Conservation (phyloP, 345 rosid species). For the Triadica sebifera region DNA sequence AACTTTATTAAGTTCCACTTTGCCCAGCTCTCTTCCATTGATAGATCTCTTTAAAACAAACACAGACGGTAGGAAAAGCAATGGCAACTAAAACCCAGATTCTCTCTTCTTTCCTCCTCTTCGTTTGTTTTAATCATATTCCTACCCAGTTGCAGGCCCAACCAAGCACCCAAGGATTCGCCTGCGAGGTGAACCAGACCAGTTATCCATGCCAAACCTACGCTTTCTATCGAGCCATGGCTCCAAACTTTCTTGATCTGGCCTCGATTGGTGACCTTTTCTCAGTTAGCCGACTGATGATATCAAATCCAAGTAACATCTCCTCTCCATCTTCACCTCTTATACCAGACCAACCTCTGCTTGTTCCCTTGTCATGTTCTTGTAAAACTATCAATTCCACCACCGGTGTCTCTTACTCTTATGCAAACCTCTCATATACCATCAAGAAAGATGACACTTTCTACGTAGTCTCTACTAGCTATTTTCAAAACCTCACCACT, state of each 20-base stretch:
- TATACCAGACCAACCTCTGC: constrained; percentile 42
- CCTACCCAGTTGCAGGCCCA: constrained; percentile 31
- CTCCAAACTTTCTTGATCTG: constrained; percentile 48
- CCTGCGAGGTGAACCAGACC: constrained; percentile 39
- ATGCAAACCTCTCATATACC: constrained; percentile 47
- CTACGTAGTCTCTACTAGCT: constrained; percentile 29
- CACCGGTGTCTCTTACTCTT: constrained; percentile 45
- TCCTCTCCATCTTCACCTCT: constrained; percentile 51
- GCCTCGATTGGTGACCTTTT: constrained; percentile 65
- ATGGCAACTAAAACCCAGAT: constrained; percentile 24
- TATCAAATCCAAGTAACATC: constrained; percentile 59
- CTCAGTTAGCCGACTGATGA: constrained; percentile 54
- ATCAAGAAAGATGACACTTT: constrained; percentile 46
- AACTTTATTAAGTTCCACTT: background rate
- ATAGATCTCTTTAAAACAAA: background rate
- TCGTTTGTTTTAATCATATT: constrained; percentile 11
- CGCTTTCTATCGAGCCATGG: constrained; percentile 47
- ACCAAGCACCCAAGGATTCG: constrained; percentile 45
- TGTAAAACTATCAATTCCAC: constrained; percentile 42
- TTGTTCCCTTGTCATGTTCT: constrained; percentile 60
- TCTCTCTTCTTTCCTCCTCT: constrained; percentile 26
- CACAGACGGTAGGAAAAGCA: background rate
- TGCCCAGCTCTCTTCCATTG: background rate
- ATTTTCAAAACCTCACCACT: constrained; percentile 54
- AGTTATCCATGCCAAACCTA: constrained; percentile 56